Evolutionary conservation across 768 basidiomycete species (phyloP).

Genomic region (Gymnopilus junonius): DNA sequence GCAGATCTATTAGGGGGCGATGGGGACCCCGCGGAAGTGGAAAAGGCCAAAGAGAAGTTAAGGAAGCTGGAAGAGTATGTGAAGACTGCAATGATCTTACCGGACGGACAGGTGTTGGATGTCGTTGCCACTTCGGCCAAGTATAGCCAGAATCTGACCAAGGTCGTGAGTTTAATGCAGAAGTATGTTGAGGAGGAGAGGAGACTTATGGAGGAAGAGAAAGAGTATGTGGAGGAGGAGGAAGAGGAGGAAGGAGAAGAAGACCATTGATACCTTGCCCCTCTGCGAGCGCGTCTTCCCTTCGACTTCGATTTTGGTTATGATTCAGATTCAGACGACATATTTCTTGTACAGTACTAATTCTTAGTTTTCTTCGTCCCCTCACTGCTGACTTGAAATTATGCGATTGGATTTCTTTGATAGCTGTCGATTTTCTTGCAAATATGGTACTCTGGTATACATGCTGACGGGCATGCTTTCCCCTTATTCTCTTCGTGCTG

Average conservation of each 20-base stretch:
- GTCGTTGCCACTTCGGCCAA: conserved; percentile 88
- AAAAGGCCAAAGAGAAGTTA: conserved; percentile 62
- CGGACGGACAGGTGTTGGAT: conserved; percentile 48
- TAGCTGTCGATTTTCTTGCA: too few species aligned
- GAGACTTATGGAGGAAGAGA: conserved; percentile 14
- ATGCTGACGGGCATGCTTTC: too few species aligned
- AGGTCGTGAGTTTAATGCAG: conserved; percentile 70
- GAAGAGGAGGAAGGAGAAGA: conserved; percentile 3
- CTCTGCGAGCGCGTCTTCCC: neutral
- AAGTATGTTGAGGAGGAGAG: conserved; percentile 57
- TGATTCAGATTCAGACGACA: too few species aligned
- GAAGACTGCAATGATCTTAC: conserved; percentile 43
- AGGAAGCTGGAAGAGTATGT: conserved; percentile 60
- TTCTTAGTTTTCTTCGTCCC: neutral
- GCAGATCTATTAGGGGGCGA: conserved; percentile 79
- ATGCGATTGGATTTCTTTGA: too few species aligned
- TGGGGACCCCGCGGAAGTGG: conserved; percentile 50
- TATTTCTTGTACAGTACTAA: conserved; percentile 13
- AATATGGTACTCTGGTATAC: too few species aligned
- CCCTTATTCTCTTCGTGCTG: neutral
- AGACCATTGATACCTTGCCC: neutral
- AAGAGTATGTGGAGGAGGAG: conserved; percentile 9
- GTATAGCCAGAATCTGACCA: conserved; percentile 78
- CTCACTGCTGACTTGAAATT: neutral
- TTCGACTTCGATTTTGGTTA: neutral